Evolutionary conservation across 1,139 yeast species (phyloP).

Genomic region (Yamadazyma sp.): DNA sequence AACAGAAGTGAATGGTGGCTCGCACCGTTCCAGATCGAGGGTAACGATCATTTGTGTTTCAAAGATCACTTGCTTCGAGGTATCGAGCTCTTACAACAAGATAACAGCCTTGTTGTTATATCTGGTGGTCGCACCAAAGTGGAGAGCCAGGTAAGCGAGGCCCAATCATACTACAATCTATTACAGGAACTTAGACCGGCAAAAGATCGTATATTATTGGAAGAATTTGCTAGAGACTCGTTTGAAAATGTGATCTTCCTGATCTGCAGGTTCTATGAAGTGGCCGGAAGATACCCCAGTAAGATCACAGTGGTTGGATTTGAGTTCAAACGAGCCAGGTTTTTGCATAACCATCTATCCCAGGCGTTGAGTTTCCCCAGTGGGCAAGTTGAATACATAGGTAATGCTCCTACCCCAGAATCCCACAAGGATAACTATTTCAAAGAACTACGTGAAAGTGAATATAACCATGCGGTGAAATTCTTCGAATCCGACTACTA

Average conservation of each 20-base stretch:
- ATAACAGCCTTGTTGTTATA: conserved; percentile 43
- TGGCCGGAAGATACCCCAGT: conserved; percentile 48
- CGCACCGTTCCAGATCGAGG: conserved; percentile 67
- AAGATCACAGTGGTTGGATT: conserved; percentile 65
- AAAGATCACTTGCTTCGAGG: conserved; percentile 56
- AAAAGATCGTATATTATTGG: conserved; percentile 39
- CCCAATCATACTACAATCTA: conserved; percentile 53
- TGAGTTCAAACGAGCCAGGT: conserved; percentile 67
- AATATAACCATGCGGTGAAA: conserved; percentile 54
- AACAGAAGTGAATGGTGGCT: conserved; percentile 57
- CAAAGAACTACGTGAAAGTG: conserved; percentile 44
- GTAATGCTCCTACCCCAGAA: conserved; percentile 59
- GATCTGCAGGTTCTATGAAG: conserved; percentile 54
- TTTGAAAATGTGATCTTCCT: conserved; percentile 75
- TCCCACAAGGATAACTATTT: conserved; percentile 32
- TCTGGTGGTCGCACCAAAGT: conserved; percentile 76
- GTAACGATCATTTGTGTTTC: conserved; percentile 65
- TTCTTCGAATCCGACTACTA: conserved; percentile 61
- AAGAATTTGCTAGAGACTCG: conserved; percentile 78
- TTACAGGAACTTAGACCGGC: conserved; percentile 19
- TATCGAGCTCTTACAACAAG: conserved; percentile 28
- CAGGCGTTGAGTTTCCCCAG: conserved; percentile 43
- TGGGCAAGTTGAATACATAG: conserved; percentile 47
- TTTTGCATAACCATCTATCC: conserved; percentile 52
- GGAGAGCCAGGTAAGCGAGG: conserved; percentile 60